Conservation (phyloP, 805 yeast species). For the Isabelozyma rhagii region DNA sequence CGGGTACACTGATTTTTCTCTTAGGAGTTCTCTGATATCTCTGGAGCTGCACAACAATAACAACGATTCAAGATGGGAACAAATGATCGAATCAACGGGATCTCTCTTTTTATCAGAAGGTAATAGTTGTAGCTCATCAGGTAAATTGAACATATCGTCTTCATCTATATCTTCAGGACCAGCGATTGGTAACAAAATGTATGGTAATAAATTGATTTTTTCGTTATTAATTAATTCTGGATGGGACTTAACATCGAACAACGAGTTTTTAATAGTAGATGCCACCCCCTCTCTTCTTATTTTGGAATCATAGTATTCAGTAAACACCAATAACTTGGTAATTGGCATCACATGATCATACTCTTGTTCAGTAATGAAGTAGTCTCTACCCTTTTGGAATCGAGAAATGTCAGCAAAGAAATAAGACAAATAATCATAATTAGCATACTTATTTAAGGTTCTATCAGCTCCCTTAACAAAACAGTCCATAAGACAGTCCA, state of each 20-base stretch:
- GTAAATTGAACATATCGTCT: conserved; percentile 83
- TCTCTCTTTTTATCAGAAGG: conserved; percentile 78
- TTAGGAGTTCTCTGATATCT: conserved; percentile 67
- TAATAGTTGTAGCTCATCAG: conserved; percentile 81
- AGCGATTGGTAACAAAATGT: conserved; percentile 76
- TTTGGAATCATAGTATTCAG: conserved; percentile 74
- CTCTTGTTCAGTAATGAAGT: conserved; percentile 67
- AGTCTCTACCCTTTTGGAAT: conserved; percentile 66
- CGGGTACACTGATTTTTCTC: conserved; percentile 83
- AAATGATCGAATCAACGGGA: conserved; percentile 59
- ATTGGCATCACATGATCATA: conserved; percentile 79
- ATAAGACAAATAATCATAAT: conserved; percentile 78
- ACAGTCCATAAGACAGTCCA: conserved; percentile 84
- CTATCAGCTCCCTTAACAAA: conserved; percentile 83
- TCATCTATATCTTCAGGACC: conserved; percentile 72
- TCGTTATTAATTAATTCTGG: conserved; percentile 54
- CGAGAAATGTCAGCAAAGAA: conserved; percentile 90
- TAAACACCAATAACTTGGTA: conserved; percentile 76
- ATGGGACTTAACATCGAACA: conserved; percentile 78
- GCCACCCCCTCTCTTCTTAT: conserved; percentile 90
- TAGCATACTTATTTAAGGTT: conserved; percentile 65
- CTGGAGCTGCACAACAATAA: conserved; percentile 76
- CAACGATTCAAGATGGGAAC: conserved; percentile 75
- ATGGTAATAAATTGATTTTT: conserved; percentile 73
- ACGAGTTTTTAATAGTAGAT: conserved; percentile 83